Evolutionary conservation across 768 basidiomycete species (phyloP).

Genomic region (Rhizopogon roseolus): DNA sequence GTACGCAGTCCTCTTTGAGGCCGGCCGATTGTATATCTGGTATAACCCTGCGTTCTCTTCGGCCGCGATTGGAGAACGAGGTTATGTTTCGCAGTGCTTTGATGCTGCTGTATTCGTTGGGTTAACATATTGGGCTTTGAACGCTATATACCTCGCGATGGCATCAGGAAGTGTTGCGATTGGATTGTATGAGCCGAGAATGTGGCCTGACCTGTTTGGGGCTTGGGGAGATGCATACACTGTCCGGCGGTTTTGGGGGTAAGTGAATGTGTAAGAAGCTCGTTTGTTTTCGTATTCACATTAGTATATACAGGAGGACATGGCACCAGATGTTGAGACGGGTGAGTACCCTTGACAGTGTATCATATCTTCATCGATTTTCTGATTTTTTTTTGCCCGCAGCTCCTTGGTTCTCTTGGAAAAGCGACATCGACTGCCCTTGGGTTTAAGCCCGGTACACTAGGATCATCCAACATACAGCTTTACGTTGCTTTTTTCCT

Average conservation of each 20-base stretch:
- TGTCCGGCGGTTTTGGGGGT: slow-evolving; percentile 38
- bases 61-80: not conserved
- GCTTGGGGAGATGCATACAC: slow-evolving; percentile 29
- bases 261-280: slow-evolving; percentile 8
- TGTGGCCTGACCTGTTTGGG: slow-evolving; percentile 37
- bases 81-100: not conserved
- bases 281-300: not conserved
- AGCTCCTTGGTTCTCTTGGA: slow-evolving; percentile 25
- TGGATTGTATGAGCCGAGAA: not conserved
- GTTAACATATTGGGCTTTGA: not conserved
- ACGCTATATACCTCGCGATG: not conserved
- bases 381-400: not conserved
- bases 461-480: slow-evolving; percentile 24
- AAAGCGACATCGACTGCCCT: slow-evolving; percentile 19
- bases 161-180: not conserved
- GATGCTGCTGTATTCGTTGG: not conserved
- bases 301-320: slow-evolving; percentile 15
- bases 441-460: slow-evolving; percentile 18
- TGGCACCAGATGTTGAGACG: slow-evolving; percentile 36
- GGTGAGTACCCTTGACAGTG: slow-evolving; percentile 16
- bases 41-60: slow-evolving; percentile 3
- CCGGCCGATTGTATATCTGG: not conserved
- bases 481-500: slow-evolving; percentile 31
- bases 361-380: not conserved
- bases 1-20: not conserved